Evolutionary conservation across 1,139 yeast genomes (phyloP).

Genomic region (Kodamaea sp.): DNA sequence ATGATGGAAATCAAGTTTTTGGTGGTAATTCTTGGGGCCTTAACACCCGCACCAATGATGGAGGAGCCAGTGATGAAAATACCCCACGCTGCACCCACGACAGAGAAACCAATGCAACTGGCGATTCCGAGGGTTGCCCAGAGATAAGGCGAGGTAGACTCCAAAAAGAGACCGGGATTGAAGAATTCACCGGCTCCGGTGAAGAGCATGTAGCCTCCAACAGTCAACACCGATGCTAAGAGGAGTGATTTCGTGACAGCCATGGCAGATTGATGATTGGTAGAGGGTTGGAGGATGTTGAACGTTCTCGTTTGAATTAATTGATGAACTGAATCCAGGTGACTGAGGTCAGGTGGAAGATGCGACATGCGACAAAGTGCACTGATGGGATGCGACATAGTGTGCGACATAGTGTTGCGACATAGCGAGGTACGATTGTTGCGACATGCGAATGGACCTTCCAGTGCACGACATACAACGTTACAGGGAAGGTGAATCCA

Average conservation of each 20-base stretch:
- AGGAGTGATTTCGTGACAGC: conserved; percentile 25
- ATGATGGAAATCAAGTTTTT: conserved; percentile 94
- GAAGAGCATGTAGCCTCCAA: conserved; percentile 73
- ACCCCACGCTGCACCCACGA: conserved; percentile 99
- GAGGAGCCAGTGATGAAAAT: conserved; percentile 95
- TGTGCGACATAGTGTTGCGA: too few relatives aligned
- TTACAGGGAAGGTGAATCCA: too few relatives aligned
- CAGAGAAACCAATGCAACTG: conserved; percentile 91
- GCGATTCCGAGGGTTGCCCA: conserved; percentile 96
- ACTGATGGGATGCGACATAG: too few relatives aligned
- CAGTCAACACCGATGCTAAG: conserved; percentile 33
- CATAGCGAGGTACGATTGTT: too few relatives aligned
- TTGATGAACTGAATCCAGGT: conserved; percentile 2
- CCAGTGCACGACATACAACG: too few relatives aligned
- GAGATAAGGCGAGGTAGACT: conserved; percentile 88
- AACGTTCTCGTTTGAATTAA: not conserved
- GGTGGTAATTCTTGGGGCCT: conserved; percentile 95
- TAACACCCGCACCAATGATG: conserved; percentile 96
- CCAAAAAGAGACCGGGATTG: conserved; percentile 85
- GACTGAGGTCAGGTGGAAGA: too few relatives aligned
- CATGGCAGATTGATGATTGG: conserved; percentile 13
- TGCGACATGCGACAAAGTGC: too few relatives aligned
- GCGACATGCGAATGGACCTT: too few relatives aligned
- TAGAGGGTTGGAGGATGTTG: conserved; percentile 1
- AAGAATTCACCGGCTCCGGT: conserved; percentile 90